phyloP scores from a whole-genome alignment of 495 filamentous ascomycete species.

The Aspergillus haitiensis region DNA sequence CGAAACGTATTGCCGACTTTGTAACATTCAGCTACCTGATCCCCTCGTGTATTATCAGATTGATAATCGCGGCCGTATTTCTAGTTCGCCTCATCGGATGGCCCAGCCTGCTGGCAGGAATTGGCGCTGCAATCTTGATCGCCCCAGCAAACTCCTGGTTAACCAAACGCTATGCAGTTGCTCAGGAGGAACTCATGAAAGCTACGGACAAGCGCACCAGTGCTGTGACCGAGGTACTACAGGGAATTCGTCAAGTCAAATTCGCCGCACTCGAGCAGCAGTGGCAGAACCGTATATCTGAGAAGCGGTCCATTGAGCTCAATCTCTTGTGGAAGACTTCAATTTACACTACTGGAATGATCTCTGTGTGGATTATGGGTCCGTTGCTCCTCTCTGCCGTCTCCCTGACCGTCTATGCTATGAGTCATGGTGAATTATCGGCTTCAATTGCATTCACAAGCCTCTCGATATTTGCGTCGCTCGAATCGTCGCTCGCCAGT shows the following conservation, averaged over 20 bases:
- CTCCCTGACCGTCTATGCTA: constrained; percentile 67
- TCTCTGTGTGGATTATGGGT: constrained; percentile 70
- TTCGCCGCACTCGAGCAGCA: constrained; percentile 79
- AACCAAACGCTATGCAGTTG: constrained; percentile 63
- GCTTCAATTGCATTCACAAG: constrained; percentile 82
- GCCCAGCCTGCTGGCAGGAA: constrained; percentile 66
- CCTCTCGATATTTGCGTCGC: constrained; percentile 67
- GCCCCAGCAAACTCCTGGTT: constrained; percentile 69
- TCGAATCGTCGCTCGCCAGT: constrained; percentile 69
- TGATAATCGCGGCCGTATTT: constrained; percentile 65
- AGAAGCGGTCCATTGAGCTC: constrained; percentile 66
- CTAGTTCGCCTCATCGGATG: constrained; percentile 71
- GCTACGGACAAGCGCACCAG: constrained; percentile 74
- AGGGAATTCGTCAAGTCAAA: constrained; percentile 86
- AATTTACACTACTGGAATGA: constrained; percentile 51
- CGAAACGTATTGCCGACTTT: constrained; percentile 71
- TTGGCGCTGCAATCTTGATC: constrained; percentile 61
- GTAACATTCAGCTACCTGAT: constrained; percentile 65
- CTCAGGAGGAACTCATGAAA: constrained; percentile 77
- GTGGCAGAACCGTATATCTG: constrained; percentile 75
- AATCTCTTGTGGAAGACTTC: constrained; percentile 65
- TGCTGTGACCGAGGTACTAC: constrained; percentile 75
- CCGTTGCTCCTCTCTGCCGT: constrained; percentile 73
- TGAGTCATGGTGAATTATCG: constrained; percentile 58
- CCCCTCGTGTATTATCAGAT: constrained; percentile 52